Percentiles rank a stretch among this genome's conserved stretches.
phyloP scores from a whole-genome alignment of 139 green algal genomes.

The Pleodorina starrii region DNA sequence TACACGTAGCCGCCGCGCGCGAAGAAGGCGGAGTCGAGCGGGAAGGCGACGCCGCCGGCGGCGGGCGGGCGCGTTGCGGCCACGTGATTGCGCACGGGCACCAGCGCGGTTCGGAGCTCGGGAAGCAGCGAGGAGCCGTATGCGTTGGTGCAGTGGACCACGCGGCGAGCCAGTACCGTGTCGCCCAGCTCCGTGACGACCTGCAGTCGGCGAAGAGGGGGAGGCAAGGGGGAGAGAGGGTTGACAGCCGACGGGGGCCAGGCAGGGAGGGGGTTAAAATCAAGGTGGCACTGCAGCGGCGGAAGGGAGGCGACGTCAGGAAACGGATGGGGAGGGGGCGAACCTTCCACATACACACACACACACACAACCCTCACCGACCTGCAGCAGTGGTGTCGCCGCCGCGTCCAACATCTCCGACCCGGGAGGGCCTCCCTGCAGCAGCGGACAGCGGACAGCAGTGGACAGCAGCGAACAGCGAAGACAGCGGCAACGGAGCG shows the following conservation, averaged over 20 bases:
- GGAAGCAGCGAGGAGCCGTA: conserved; percentile 49
- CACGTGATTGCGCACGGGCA: conserved; percentile 58
- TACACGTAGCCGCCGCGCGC: conserved; percentile 50
- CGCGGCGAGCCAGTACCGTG: conserved; percentile 16
- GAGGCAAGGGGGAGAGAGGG: too few relatives aligned
- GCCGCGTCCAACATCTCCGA: conserved; percentile 12
- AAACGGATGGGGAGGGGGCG: too few relatives aligned
- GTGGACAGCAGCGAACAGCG: too few relatives aligned
- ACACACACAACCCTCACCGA: background rate
- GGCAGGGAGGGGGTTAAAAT: too few relatives aligned
- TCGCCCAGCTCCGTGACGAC: conserved; percentile 10
- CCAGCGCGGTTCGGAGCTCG: conserved; percentile 33
- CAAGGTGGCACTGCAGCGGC: too few relatives aligned
- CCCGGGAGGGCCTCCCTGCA: background rate
- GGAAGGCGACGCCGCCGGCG: background rate
- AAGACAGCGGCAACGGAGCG: too few relatives aligned
- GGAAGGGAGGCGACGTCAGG: too few relatives aligned
- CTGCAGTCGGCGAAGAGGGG: too few relatives aligned
- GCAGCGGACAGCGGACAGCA: too few relatives aligned
- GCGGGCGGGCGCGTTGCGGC: conserved; percentile 6
- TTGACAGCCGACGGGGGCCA: too few relatives aligned
- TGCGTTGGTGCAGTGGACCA: conserved; percentile 57
- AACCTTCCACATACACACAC: background rate
- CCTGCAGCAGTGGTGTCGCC: conserved; percentile 23
- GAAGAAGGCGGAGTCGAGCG: conserved; percentile 49